These are phyloP conservation scores for Alternaria metachromatica DNA, from an alignment of 2,329 filamentous ascomycete species.

Conservation along the genomic window DNA sequence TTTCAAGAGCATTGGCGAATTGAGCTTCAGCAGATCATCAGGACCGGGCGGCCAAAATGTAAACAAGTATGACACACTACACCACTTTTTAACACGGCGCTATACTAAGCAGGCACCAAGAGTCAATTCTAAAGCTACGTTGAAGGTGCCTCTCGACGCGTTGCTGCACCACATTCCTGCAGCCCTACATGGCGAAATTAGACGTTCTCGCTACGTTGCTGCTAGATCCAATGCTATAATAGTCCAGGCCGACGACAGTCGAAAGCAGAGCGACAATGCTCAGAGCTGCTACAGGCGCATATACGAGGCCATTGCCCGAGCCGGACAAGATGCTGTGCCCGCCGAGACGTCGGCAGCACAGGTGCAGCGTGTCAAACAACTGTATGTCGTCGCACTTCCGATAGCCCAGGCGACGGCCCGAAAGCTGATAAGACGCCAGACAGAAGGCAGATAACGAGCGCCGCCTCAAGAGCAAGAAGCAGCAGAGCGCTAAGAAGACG, in stretches of 20 bases:
- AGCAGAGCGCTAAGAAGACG: conserved; percentile 67
- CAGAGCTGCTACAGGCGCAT: conserved; percentile 66
- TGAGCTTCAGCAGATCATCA: conserved; percentile 69
- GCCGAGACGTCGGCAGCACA: conserved; percentile 67
- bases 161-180: conserved; percentile 62
- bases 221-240: conserved; percentile 61
- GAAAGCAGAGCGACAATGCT: conserved; percentile 67
- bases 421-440: conserved; percentile 45
- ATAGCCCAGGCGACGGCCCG: conserved; percentile 19
- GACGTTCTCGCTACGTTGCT: conserved; percentile 62
- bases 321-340: conserved; percentile 60
- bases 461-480: conserved; percentile 65
- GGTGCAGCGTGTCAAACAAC: conserved; percentile 59
- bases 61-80: conserved; percentile 62
- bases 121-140: conserved; percentile 71
- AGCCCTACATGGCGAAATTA: conserved; percentile 60
- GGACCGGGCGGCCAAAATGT: conserved; percentile 73
- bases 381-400: conserved; percentile 58
- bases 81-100: conserved; percentile 21
- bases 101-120: conserved; percentile 55
- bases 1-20: conserved; percentile 59
- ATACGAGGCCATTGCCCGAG: conserved; percentile 60
- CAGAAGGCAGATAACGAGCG: conserved; percentile 65
- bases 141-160: conserved; percentile 61
- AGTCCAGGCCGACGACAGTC: conserved; percentile 68